A percentile compares a stretch with the other conserved stretches of the same genome.
phyloP scores from a whole-genome alignment of 345 rosid genomes.

The Hibiscus mutabilis region DNA sequence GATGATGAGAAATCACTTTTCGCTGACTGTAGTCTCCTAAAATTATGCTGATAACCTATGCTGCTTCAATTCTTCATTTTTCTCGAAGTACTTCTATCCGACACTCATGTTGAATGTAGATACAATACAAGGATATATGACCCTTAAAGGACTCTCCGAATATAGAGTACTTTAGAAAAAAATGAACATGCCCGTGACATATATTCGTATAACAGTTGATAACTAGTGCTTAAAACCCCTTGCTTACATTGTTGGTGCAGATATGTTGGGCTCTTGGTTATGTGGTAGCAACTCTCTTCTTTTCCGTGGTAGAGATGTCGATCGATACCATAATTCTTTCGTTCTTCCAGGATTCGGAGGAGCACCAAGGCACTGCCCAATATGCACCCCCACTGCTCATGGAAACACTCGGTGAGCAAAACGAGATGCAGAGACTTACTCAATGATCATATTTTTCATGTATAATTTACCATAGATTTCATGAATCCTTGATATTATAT shows the following conservation, averaged over 20 bases:
- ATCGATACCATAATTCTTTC: conserved; percentile 92
- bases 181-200: too few relatives aligned
- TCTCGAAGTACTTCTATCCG: too few relatives aligned
- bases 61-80: too few relatives aligned
- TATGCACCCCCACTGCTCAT: conserved; percentile 91
- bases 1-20: neutral
- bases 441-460: conserved; percentile 29
- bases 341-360: conserved; percentile 94
- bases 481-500: conserved; percentile 9
- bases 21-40: too few relatives aligned
- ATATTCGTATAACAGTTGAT: neutral
- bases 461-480: conserved; percentile 15
- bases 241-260: conserved; percentile 30
- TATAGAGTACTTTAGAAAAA: too few relatives aligned
- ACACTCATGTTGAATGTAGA: too few relatives aligned
- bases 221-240: neutral
- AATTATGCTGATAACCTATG: too few relatives aligned
- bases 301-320: conserved; percentile 94
- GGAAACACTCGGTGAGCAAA: conserved; percentile 67
- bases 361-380: conserved; percentile 95
- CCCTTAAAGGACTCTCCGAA: too few relatives aligned
- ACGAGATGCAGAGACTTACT: conserved; percentile 65
- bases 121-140: too few relatives aligned
- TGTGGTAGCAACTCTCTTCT: conserved; percentile 84
- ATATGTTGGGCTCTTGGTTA: conserved; percentile 92